Percentiles rank a stretch among this genome's conserved stretches.
Conservation (phyloP, 2,329 filamentous ascomycete genomes). For the Stachybotrys chartarum region DNA sequence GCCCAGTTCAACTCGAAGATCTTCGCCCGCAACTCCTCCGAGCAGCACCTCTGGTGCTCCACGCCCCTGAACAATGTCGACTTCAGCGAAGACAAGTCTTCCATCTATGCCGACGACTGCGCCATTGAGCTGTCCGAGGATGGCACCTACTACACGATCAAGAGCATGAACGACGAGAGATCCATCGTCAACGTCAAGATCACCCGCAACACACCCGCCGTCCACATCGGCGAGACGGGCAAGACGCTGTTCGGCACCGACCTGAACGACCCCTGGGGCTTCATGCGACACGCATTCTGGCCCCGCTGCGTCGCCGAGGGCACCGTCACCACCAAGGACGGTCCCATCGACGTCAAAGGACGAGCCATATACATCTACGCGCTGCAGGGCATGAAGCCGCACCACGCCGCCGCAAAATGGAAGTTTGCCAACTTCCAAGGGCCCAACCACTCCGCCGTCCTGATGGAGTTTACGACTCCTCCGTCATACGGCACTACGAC, state of each 20-base stretch:
- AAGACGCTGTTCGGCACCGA: constrained; percentile 84
- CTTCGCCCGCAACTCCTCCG: constrained; percentile 67
- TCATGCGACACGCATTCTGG: constrained; percentile 92
- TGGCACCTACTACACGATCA: constrained; percentile 77
- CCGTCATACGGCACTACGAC: constrained; percentile 82
- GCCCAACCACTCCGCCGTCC: constrained; percentile 73
- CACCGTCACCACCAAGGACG: constrained; percentile 74
- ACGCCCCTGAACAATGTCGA: constrained; percentile 71
- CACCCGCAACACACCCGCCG: constrained; percentile 68
- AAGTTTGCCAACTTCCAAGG: constrained; percentile 92
- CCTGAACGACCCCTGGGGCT: constrained; percentile 78
- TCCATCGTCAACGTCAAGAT: constrained; percentile 83
- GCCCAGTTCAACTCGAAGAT: constrained; percentile 93
- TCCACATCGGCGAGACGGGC: constrained; percentile 78
- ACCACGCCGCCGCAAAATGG: constrained; percentile 88
- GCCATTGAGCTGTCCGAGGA: constrained; percentile 82
- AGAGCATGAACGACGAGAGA: constrained; percentile 75
- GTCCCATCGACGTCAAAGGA: constrained; percentile 75
- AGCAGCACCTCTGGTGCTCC: constrained; percentile 76
- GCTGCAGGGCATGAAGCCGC: constrained; percentile 97
- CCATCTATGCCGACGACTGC: constrained; percentile 80
- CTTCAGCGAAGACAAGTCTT: constrained; percentile 76
- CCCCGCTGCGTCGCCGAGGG: constrained; percentile 78
- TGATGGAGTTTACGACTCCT: constrained; percentile 97
- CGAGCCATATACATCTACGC: constrained; percentile 75